Evolutionary conservation across 2,329 filamentous ascomycete species (phyloP), one percentile per base, ranked within the genome.

Genomic region (Colletotrichum gigasporum): DNA sequence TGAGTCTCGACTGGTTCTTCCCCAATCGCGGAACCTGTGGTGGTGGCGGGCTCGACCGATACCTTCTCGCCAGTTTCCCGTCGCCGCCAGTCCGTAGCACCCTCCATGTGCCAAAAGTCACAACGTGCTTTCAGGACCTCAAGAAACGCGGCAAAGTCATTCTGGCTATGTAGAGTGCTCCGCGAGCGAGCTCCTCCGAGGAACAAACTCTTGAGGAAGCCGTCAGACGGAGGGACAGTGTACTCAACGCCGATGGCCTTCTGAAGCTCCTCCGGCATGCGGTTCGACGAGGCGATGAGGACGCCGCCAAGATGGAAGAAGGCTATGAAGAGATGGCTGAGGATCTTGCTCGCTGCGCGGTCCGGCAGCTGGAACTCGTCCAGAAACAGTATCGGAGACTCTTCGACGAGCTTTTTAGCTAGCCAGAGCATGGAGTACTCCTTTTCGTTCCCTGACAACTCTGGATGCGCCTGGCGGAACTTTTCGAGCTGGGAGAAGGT

Each of bases 351-450:
- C 2, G 91, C 87, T 2, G 90, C 91, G 68, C 90, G 85, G 75
- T 95, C 92, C 0, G 92, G 92, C 35, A 96, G 83, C 72, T 96
- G 92, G 67, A 96, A 95, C 73, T 96, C 92, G 69, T 95, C 92
- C 2, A 95, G 77, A 70, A 96, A 96, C 12, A 95, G 76, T 32
- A 95, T 91, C 0, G 92, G 91, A 10, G 88, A 91, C 11, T 86
- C 89, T 58, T 92, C 86, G 11, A 94, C 87, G 72, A 94, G 86
- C 63, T 94, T 91, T 70, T 90, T 88, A 30, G 92, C 91, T 71
- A 95, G 82, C 84, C 88, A 90, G 1, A 95, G 77, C 22, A 95
- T 75, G 0, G 91, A 91, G 74, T 93, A 88, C 61, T 93, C 87
- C 69, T 69, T 75, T 5, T 75, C 67, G 18, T 67, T 69, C n/a